Evolutionary conservation across 1,284 basidiomycete species (phyloP).

Genomic region (Cutaneotrichosporon sp.): DNA sequence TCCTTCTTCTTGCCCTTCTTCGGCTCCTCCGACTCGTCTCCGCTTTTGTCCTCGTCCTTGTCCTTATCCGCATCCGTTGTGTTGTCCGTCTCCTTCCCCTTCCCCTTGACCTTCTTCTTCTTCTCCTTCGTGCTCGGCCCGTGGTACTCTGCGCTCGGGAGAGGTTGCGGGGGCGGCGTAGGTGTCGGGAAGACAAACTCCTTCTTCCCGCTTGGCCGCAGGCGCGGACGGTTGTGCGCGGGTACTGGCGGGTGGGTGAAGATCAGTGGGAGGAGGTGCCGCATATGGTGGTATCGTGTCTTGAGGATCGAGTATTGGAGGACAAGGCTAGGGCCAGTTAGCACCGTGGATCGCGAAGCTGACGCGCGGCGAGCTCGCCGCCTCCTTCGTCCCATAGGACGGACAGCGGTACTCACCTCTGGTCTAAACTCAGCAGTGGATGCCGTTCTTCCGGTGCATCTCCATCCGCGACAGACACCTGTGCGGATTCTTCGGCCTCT

Average conservation of each 20-base stretch:
- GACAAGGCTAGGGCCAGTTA: slow-evolving; percentile 31
- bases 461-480: slow-evolving; percentile 16
- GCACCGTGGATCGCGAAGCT: not conserved
- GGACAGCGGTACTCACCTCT: slow-evolving; percentile 34
- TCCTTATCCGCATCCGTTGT: slow-evolving; percentile 11
- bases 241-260: slow-evolving; percentile 48
- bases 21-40: slow-evolving; percentile 8
- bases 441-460: slow-evolving; percentile 17
- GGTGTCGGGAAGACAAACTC: slow-evolving; percentile 46
- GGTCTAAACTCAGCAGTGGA: slow-evolving; percentile 36
- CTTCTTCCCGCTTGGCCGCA: slow-evolving; percentile 34
- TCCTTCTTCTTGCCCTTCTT: slow-evolving; percentile 9
- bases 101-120: slow-evolving; percentile 11
- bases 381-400: not conserved
- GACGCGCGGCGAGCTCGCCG: not conserved
- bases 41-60: slow-evolving; percentile 1
- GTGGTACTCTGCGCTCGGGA: slow-evolving; percentile 27
- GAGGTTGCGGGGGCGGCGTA: slow-evolving; percentile 29
- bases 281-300: slow-evolving; percentile 42
- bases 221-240: slow-evolving; percentile 40
- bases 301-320: slow-evolving; percentile 43
- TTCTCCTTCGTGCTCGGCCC: slow-evolving; percentile 16
- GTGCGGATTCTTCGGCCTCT: slow-evolving; percentile 14
- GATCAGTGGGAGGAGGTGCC: slow-evolving; percentile 44
- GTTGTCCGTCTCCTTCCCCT: slow-evolving; percentile 6